Evolutionary conservation across 768 basidiomycete genomes (phyloP).

Genomic region (Gelatoporia subvermispora): DNA sequence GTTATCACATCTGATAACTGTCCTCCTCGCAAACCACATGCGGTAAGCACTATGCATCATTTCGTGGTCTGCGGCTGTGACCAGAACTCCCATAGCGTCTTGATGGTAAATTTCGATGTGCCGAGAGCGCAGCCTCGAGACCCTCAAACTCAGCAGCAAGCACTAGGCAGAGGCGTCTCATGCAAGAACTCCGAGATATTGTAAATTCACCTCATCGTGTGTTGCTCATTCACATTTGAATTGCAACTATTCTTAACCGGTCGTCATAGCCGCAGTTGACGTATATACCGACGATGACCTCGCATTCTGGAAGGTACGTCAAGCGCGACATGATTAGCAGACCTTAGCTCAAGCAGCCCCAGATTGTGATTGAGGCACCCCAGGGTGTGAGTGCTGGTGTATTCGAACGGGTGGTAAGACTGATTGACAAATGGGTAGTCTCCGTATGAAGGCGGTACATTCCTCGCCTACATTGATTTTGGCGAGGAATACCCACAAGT

Average conservation of each 20-base stretch:
- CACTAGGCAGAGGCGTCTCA: conserved; percentile 1
- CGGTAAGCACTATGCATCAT: background rate
- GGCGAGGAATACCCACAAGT: conserved; percentile 4
- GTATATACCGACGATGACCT: conserved; percentile 6
- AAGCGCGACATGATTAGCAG: too few species aligned
- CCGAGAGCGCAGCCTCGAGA: background rate
- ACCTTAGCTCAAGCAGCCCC: background rate
- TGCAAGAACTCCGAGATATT: conserved; percentile 6
- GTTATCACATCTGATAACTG: conserved; percentile 1
- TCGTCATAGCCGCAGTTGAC: conserved; percentile 1
- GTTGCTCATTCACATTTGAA: too few species aligned
- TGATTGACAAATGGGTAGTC: background rate
- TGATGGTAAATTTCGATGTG: background rate
- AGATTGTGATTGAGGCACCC: conserved; percentile 7
- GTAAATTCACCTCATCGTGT: conserved; percentile 5
- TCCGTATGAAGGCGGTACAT: conserved; percentile 4
- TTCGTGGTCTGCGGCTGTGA: background rate
- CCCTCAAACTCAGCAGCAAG: background rate
- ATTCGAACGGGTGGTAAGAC: background rate
- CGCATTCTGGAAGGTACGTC: conserved; percentile 5
- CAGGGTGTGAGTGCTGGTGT: background rate
- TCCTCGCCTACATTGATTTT: conserved; percentile 5
- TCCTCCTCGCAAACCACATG: conserved; percentile 4
- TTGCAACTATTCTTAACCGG: background rate
- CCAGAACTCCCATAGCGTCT: too few species aligned